These are phyloP conservation scores for Antrodiella citrinella DNA, from an alignment of 768 basidiomycete genomes.

Conservation along the genomic window DNA sequence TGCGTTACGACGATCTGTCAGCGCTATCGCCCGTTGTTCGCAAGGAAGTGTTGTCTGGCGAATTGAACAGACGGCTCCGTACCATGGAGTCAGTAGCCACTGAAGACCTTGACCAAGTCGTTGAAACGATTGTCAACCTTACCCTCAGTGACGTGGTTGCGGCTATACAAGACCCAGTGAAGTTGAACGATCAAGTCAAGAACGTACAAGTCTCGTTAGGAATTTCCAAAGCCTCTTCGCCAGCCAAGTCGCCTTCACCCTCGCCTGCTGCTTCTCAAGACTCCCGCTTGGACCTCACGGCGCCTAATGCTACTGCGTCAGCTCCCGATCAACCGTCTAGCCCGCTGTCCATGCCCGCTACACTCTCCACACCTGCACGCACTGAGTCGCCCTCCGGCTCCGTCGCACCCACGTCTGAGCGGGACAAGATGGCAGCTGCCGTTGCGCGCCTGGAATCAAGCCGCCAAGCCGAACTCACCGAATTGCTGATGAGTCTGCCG, in stretches of 20 bases:
- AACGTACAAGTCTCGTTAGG: constrained; percentile 22
- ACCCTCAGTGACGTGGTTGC: constrained; percentile 72
- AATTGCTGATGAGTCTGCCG: constrained; percentile 76
- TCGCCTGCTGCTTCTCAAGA: constrained; percentile 59
- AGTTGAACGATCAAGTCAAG: constrained; percentile 56
- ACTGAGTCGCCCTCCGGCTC: constrained; percentile 72
- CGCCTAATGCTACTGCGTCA: constrained; percentile 67
- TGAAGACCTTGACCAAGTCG: constrained; percentile 53
- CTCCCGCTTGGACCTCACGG: constrained; percentile 57
- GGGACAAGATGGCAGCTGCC: constrained; percentile 64
- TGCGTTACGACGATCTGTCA: constrained; percentile 82
- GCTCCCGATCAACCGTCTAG: constrained; percentile 90
- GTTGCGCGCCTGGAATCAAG: constrained; percentile 55
- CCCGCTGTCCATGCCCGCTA: constrained; percentile 69
- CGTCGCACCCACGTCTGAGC: constrained; percentile 57
- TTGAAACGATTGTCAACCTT: constrained; percentile 62
- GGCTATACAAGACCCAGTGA: constrained; percentile 62
- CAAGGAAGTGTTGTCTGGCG: constrained; percentile 78
- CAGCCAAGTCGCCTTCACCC: constrained; percentile 46
- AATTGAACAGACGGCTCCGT: constrained; percentile 69
- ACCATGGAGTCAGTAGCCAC: constrained; percentile 42
- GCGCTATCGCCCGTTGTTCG: constrained; percentile 81
- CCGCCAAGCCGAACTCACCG: constrained; percentile 58
- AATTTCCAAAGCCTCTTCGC: constrained; percentile 27
- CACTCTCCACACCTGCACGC: constrained; percentile 73